A percentile compares a stretch with the other conserved stretches of the same genome.
These are phyloP conservation scores for Zhuliangozyma blackwelliae DNA, from an alignment of 1,139 yeast species.

Conservation along the genomic window DNA sequence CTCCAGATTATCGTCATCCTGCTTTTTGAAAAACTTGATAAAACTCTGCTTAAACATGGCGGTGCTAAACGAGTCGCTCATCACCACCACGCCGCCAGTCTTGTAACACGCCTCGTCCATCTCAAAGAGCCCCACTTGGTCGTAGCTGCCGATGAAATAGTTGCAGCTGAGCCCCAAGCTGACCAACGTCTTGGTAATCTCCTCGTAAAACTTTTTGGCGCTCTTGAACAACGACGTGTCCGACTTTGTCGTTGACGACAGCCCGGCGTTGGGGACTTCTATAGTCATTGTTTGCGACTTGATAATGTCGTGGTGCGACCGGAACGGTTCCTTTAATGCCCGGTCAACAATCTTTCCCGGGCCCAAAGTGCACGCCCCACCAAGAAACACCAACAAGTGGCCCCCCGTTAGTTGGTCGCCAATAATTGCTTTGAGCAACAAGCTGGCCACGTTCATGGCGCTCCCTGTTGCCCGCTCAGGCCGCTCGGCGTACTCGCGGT, in stretches of 20 bases:
- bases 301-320: conserved; percentile 57
- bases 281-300: conserved; percentile 36
- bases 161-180: conserved; percentile 51
- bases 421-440: conserved; percentile 42
- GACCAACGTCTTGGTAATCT: conserved; percentile 36
- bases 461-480: conserved; percentile 60
- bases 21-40: conserved; percentile 44
- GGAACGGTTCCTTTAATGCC: conserved; percentile 47
- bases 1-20: conserved; percentile 25
- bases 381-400: conserved; percentile 54
- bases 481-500: conserved; percentile 42
- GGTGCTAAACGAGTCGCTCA: conserved; percentile 61
- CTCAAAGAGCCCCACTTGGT: conserved; percentile 62
- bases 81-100: conserved; percentile 60
- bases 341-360: conserved; percentile 52
- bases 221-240: conserved; percentile 27
- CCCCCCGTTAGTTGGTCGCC: conserved; percentile 53
- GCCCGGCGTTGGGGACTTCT: conserved; percentile 15
- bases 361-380: conserved; percentile 57
- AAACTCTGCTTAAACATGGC: conserved; percentile 65
- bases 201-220: conserved; percentile 42
- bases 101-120: conserved; percentile 56
- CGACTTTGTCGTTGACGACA: conserved; percentile 22
- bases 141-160: conserved; percentile 60
- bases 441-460: conserved; percentile 59